These are phyloP conservation scores for Karstenula rhodostoma DNA, from an alignment of 2,329 filamentous ascomycete genomes.

Conservation along the genomic window DNA sequence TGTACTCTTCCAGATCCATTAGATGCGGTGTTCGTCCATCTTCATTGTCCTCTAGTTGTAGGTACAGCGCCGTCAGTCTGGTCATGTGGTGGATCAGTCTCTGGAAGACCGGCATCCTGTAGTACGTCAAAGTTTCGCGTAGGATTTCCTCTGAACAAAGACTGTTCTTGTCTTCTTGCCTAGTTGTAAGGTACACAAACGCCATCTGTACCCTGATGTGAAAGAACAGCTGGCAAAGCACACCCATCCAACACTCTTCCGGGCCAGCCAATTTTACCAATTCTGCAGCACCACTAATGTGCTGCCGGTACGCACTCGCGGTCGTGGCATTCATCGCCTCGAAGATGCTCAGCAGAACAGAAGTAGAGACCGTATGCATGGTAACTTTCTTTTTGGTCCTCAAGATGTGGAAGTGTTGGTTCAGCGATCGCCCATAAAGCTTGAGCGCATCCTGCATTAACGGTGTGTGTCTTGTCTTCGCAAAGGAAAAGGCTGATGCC, in stretches of 20 bases:
- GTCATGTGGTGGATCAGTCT: constrained; percentile 33
- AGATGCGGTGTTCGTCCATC: neutral
- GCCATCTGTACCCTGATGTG: constrained; percentile 39
- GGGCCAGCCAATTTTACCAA: constrained; percentile 38
- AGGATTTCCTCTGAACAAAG: constrained; percentile 28
- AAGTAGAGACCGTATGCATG: constrained; percentile 42
- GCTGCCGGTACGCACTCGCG: constrained; percentile 36
- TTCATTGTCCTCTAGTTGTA: constrained; percentile 11
- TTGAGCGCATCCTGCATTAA: constrained; percentile 31
- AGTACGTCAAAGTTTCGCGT: constrained; percentile 31
- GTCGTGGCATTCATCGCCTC: constrained; percentile 43
- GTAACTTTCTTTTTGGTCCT: constrained; percentile 28
- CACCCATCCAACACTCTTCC: constrained; percentile 33
- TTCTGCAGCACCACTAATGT: constrained; percentile 40
- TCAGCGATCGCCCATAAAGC: constrained; percentile 40
- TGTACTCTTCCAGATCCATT: constrained; percentile 21
- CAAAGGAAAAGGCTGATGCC: constrained; percentile 37
- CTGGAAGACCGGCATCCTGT: constrained; percentile 35
- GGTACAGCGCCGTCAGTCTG: constrained; percentile 27
- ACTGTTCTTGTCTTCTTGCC: constrained; percentile 5
- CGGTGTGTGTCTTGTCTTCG: constrained; percentile 29
- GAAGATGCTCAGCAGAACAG: constrained; percentile 41
- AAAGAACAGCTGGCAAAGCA: constrained; percentile 43
- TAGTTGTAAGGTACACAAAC: constrained; percentile 32
- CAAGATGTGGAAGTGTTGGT: constrained; percentile 28